Conservation (phyloP, 1,139 yeast genomes). For the Hyphopichia khmerensis region DNA sequence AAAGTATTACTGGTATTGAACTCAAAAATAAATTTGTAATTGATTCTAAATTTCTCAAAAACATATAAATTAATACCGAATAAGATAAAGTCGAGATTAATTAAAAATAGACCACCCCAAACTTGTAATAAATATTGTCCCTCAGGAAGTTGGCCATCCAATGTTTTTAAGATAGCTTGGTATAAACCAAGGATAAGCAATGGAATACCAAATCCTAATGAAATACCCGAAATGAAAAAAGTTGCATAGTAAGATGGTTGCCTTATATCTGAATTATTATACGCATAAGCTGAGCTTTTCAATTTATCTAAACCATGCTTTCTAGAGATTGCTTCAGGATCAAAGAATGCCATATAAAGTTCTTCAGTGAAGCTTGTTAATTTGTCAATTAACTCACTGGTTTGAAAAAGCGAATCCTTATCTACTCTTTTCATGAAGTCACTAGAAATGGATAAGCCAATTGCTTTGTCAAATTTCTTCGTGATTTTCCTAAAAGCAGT, state of each 20-base stretch:
- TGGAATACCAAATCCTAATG: constrained; percentile 71
- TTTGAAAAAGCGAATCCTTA: constrained; percentile 53
- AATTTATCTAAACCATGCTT: constrained; percentile 75
- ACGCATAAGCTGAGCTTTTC: constrained; percentile 48
- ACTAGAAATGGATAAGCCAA: constrained; percentile 47
- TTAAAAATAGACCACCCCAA: constrained; percentile 87
- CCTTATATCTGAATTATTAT: constrained; percentile 29
- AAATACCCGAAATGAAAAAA: constrained; percentile 60
- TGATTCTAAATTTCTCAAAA: constrained; percentile 75
- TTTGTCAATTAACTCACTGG: constrained; percentile 66
- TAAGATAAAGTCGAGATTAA: constrained; percentile 56
- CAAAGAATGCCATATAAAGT: constrained; percentile 64
- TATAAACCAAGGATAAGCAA: constrained; percentile 53
- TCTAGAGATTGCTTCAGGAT: constrained; percentile 60
- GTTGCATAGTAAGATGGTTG: constrained; percentile 36
- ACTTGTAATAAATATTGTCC: constrained; percentile 69
- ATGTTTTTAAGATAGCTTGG: constrained; percentile 44
- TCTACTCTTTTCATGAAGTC: constrained; percentile 62
- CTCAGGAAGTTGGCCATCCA: constrained; percentile 43
- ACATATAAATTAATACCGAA: constrained; percentile 69
- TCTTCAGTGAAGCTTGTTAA: constrained; percentile 65
- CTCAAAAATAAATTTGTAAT: constrained; percentile 91
- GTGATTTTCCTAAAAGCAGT: constrained; percentile 88
- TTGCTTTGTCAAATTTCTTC: constrained; percentile 83
- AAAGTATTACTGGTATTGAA: constrained; percentile 72